These are phyloP conservation scores for Fusarium sp. DNA, from an alignment of 2,329 filamentous ascomycete species.

Conservation along the genomic window DNA sequence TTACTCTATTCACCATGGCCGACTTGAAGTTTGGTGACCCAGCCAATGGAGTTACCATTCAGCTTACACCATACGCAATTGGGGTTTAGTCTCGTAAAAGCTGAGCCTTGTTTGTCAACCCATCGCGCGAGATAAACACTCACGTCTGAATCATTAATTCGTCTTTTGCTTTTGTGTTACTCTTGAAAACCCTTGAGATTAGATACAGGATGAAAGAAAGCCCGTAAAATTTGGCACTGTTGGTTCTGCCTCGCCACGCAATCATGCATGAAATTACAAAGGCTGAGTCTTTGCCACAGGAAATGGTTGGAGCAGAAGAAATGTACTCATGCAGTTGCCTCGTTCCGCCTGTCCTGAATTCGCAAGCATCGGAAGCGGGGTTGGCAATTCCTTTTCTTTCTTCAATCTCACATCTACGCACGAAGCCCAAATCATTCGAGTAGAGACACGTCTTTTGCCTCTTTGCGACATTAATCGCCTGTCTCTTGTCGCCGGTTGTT, in stretches of 20 bases:
- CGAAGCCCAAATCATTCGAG: rapidly evolving
- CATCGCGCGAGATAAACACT: rapidly evolving
- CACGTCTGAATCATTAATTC: rapidly evolving
- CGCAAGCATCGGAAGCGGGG: neutral
- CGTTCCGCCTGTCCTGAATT: neutral
- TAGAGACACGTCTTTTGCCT: rapidly evolving
- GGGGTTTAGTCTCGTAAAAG: rapidly evolving
- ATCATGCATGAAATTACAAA: neutral
- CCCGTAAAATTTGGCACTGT: rapidly evolving
- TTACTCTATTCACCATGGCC: neutral
- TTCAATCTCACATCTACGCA: neutral
- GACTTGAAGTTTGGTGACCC: neutral
- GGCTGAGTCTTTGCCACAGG: neutral
- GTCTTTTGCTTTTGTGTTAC: rapidly evolving
- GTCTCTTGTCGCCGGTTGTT: no score
- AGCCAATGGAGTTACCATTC: rapidly evolving
- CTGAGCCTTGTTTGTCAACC: rapidly evolving
- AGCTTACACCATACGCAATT: rapidly evolving
- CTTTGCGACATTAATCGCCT: rapidly evolving
- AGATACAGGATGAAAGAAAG: neutral
- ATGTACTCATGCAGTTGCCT: neutral
- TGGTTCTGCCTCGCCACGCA: neutral
- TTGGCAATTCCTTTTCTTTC: rapidly evolving
- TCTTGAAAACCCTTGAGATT: rapidly evolving
- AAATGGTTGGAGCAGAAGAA: neutral